Evolutionary conservation across 129 eudicot genomes (phyloP), one percentile per base, ranked within the genome.

Genomic region (Artemisia argyi): DNA sequence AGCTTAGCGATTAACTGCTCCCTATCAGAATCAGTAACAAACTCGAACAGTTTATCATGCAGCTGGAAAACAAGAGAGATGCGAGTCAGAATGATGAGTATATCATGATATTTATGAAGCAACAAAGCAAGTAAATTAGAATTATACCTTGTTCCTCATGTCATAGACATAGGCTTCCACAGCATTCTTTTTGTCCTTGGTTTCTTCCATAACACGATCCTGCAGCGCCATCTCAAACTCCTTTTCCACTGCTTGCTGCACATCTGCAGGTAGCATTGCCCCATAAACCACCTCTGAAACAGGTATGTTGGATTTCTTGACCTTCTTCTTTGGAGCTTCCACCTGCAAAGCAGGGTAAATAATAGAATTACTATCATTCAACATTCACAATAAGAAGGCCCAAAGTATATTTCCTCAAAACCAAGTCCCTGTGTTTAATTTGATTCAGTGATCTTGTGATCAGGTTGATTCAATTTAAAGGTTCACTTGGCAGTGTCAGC

Each of bases 221-320:
- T 90, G 98, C 74, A 94, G 76, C n/a, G 98, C 98, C 98, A 94
- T 90, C 81, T 94, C 98, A 84, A 83, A 90, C 57, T 94, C 98
- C 76, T 90, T 88, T 65, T 94, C 97, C 3, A 81, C 81, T 69
- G 98, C 98, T 83, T 86, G 88, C 66, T 94, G 89, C 82, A 94
- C 80, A 83, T 94, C 97, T 47, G 80, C 92, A 65, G 86, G 73
- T 18, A 75, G 65, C 83, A 90, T 62, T 55, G 75, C 97, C 22
- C 97, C 97, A 67, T 82, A 72, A 8, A 94, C 88, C 55, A 81
- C 14, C 83, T 90, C 98, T 4, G 87, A 46, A 39, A 94, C 84
- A 56, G 96, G 89, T 50, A 94, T 77, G 78, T 59, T 84, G 11
- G 84, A 77, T 68, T 94, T 90, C 69, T 85, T 94, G 10, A 90